Evolutionary conservation across 768 basidiomycete genomes (phyloP), one percentile per base, ranked within the genome.

Genomic region (Tricholoma bakamatsutake): DNA sequence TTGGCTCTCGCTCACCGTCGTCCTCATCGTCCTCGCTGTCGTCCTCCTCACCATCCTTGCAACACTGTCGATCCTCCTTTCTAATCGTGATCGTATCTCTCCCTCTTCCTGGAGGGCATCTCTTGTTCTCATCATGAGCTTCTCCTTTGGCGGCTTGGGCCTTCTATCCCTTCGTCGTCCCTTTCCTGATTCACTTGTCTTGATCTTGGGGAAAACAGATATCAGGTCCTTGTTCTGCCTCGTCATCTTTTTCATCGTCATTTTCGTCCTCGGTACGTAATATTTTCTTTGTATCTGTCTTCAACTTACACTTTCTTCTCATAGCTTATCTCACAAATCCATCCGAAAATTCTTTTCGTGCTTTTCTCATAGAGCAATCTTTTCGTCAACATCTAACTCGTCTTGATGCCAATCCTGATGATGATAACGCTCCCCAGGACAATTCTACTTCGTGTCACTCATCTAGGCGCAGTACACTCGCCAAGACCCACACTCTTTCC

Each of bases 241-340:
- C 56, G 73, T 87, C 66, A 79, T 91, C 62, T 82, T 87, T 64
- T 71, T 80, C 69, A 81, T 85, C 64, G 78, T 90, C 62, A 66
- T 83, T 61, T 76, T 88, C 63, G 77, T 91, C 62, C 78, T 93
- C 48, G 90, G 90, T 90, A 62, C 70, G 83, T 72, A 48, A 49
- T 60, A 50, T 49, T 39, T 60, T 49, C 55, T 34, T 55, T 55
- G 42, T 33, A 21, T 17, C 42, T 11, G 24, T 17, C 33, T 55
- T 50, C 54, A 56, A 58, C 42, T 57, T 51, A 52, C 47, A 28
- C 2, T 39, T 31, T 46, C 21, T 39, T 13, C 48, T 49, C 21
- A 46, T 75, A 98, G 96, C 95, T 48, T 93, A 93, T 76, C 82
- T 95, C 67, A 92, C 93, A 33, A 98, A 98, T 71, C 96, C 96